phyloP scores from a whole-genome alignment of 768 basidiomycete genomes.

The Polyporus arcularius region DNA sequence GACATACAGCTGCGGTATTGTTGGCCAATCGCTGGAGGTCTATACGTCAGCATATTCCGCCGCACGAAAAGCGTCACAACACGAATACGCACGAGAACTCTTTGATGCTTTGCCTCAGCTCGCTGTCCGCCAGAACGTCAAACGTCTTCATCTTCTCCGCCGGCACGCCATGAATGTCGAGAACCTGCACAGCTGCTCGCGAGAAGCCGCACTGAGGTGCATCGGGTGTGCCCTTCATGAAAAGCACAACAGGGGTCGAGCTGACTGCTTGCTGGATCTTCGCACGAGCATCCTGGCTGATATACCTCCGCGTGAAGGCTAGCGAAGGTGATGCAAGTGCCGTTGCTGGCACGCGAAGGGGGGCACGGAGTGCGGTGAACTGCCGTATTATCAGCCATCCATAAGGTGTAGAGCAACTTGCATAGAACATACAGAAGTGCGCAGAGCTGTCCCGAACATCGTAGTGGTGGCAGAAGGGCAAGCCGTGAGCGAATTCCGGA shows the following conservation, averaged over 20 bases:
- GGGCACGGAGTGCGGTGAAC: constrained; percentile 19
- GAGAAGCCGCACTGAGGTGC: constrained; percentile 95
- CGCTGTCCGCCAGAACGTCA: constrained; percentile 84
- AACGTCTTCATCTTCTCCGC: constrained; percentile 83
- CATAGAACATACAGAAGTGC: constrained; percentile 42
- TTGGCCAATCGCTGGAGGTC: constrained; percentile 86
- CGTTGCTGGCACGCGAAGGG: constrained; percentile 13
- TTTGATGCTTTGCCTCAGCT: constrained; percentile 86
- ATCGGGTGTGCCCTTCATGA: constrained; percentile 96
- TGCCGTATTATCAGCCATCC: background rate
- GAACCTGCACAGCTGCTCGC: constrained; percentile 86
- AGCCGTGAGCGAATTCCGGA: constrained; percentile 6
- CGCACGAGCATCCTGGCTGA: constrained; percentile 62
- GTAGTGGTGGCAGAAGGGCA: constrained; percentile 18
- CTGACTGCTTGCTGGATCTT: constrained; percentile 75
- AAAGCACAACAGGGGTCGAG: constrained; percentile 82
- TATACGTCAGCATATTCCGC: background rate
- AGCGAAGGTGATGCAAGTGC: constrained; percentile 24
- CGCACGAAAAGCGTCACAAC: background rate
- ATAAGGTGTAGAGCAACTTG: no score
- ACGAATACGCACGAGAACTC: constrained; percentile 86
- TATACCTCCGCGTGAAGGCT: constrained; percentile 44
- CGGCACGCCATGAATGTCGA: constrained; percentile 82
- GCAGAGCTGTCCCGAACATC: constrained; percentile 50
- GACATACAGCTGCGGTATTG: constrained; percentile 93